Conservation (phyloP, 2,329 filamentous ascomycete genomes). For the Aspergillus eucalypticola region DNA sequence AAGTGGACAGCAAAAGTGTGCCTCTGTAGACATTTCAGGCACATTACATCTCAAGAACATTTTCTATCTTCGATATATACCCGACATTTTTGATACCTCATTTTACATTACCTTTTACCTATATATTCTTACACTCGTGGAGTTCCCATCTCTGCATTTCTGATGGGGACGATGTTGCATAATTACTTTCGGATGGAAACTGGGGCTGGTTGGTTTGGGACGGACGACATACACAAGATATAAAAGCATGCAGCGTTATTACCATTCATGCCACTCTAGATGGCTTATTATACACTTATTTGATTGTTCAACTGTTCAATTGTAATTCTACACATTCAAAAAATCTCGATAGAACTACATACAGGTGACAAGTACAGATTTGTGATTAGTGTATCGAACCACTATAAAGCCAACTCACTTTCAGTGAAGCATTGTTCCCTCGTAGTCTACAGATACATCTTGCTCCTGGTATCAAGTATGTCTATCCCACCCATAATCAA, state of each 20-base stretch:
- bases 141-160: no score
- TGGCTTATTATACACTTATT: no score
- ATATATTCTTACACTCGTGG: background rate
- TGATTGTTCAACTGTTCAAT: no score
- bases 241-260: no score
- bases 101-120: background rate
- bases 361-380: background rate
- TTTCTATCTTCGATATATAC: background rate
- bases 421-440: background rate
- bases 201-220: no score
- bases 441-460: background rate
- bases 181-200: no score
- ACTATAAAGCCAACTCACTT: background rate
- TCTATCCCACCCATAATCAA: slow-evolving; percentile 29
- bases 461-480: slow-evolving; percentile 6
- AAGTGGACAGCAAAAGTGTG: background rate
- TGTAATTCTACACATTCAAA: background rate
- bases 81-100: background rate
- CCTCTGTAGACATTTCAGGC: background rate
- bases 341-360: background rate
- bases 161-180: no score
- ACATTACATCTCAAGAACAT: background rate
- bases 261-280: no score
- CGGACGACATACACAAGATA: no score
- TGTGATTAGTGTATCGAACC: background rate